Conservation (phyloP, 2,329 filamentous ascomycete species). For the Didymella segeticola region DNA sequence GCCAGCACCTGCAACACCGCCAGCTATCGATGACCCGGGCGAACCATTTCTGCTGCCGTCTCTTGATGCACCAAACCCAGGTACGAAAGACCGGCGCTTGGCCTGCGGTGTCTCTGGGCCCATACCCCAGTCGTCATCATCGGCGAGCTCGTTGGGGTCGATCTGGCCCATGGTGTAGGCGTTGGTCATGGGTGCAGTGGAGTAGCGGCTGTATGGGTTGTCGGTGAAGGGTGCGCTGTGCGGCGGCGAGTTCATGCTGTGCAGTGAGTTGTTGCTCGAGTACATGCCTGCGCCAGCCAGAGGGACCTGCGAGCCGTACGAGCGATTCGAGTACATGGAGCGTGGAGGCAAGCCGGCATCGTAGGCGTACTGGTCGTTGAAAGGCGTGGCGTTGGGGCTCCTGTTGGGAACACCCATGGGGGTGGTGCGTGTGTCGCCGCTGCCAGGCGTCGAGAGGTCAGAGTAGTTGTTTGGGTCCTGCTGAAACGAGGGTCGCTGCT, state of each 20-base stretch:
- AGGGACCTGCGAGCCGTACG: slow-evolving; percentile 30
- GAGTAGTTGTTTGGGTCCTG: slow-evolving; percentile 42
- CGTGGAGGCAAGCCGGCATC: slow-evolving; percentile 19
- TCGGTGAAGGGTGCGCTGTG: slow-evolving; percentile 60
- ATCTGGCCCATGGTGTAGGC: slow-evolving; percentile 56
- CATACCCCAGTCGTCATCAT: slow-evolving; percentile 88
- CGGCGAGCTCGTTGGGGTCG: slow-evolving; percentile 80
- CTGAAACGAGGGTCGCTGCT: slow-evolving; percentile 29
- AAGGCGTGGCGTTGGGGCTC: slow-evolving; percentile 32
- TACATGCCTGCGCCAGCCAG: slow-evolving; percentile 43
- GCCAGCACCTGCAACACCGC: slow-evolving; percentile 52
- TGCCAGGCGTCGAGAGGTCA: slow-evolving; percentile 43
- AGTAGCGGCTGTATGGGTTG: slow-evolving; percentile 71
- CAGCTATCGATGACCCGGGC: slow-evolving; percentile 51
- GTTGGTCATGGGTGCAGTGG: slow-evolving; percentile 42
- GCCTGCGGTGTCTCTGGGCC: slow-evolving; percentile 56
- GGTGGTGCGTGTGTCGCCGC: slow-evolving; percentile 61
- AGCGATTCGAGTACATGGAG: slow-evolving; percentile 33
- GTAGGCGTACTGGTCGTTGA: slow-evolving; percentile 28
- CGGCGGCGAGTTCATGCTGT: slow-evolving; percentile 54
- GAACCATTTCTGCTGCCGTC: slow-evolving; percentile 48
- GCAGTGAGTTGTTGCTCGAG: slow-evolving; percentile 52
- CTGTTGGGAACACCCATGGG: slow-evolving; percentile 50
- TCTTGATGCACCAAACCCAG: slow-evolving; percentile 57
- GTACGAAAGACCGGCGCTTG: slow-evolving; percentile 65